Conservation (phyloP, 139 green algal species). For the Closterium sp. region DNA sequence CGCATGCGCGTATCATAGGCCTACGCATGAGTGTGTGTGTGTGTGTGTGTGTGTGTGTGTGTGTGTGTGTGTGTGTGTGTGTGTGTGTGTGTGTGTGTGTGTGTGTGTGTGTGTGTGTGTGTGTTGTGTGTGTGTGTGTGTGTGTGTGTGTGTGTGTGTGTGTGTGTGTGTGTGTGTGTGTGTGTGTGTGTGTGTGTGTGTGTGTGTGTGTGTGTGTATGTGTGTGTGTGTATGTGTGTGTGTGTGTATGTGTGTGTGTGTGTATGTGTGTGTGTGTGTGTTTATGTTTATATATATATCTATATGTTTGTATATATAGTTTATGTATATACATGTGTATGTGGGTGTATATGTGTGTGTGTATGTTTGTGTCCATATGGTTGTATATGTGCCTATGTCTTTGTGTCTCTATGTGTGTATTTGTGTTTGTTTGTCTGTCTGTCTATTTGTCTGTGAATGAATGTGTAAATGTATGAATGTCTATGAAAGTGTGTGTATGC, state of each 20-base stretch:
- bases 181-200: conserved; percentile 10
- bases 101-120: conserved; percentile 7
- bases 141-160: conserved; percentile 11
- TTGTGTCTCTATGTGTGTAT: too few relatives aligned
- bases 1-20: too few relatives aligned
- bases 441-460: too few relatives aligned
- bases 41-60: neutral
- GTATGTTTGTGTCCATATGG: neutral
- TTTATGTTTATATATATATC: too few relatives aligned
- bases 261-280: neutral
- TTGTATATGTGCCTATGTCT: too few relatives aligned
- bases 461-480: too few relatives aligned
- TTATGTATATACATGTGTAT: neutral
- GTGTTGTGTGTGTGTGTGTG: too few relatives aligned
- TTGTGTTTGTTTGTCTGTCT: too few relatives aligned
- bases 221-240: conserved; percentile 12
- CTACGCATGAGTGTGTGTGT: neutral
- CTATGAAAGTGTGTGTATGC: neutral
- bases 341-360: neutral
- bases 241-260: neutral
- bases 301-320: conserved; percentile 7
- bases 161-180: conserved; percentile 9
- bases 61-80: neutral
- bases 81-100: neutral
- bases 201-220: conserved; percentile 10